A percentile compares a stretch with the other conserved stretches of the same genome.
phyloP scores from a whole-genome alignment of 192 early-diverging fungal genomes.

The Rhizoclosmatium sp. region DNA sequence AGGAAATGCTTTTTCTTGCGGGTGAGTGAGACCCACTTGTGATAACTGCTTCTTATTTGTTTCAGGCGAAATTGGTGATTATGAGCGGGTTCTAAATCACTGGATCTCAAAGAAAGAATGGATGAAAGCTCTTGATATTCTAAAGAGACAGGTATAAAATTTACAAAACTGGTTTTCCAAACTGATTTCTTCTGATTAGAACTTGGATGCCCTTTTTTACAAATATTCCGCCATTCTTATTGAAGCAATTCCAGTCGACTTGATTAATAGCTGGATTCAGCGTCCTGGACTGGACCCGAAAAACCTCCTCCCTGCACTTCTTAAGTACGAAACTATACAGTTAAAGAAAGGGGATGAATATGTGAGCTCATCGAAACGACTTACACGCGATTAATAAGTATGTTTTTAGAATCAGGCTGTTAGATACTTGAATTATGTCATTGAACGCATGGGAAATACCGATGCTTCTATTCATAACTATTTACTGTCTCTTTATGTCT shows the following conservation, averaged over 20 bases:
- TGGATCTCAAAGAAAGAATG: conserved; percentile 84
- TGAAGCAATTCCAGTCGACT: conserved; percentile 82
- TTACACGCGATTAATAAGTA: not conserved
- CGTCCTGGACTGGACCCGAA: conserved; percentile 82
- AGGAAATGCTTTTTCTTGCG: conserved; percentile 68
- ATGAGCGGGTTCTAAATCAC: conserved; percentile 83
- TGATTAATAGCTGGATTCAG: conserved; percentile 87
- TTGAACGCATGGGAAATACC: conserved; percentile 75
- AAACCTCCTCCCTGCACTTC: conserved; percentile 85
- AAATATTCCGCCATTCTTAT: conserved; percentile 87
- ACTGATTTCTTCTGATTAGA: conserved; percentile 46
- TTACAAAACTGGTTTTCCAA: not conserved
- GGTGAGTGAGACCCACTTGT: not conserved
- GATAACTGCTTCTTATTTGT: not conserved
- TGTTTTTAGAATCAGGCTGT: conserved; percentile 78
- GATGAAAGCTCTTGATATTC: conserved; percentile 75
- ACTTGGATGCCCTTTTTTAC: conserved; percentile 83
- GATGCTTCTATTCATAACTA: conserved; percentile 96
- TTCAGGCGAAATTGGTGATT: conserved; percentile 83
- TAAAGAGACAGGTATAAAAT: conserved; percentile 74
- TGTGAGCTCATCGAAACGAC: not conserved
- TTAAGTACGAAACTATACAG: conserved; percentile 75
- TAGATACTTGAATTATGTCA: conserved; percentile 86
- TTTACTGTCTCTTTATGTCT: conserved; percentile 80
- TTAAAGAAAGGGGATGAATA: conserved; percentile 1